Evolutionary conservation across 208 protist species (phyloP).

Genomic region (Tritrichomonas foetus): DNA sequence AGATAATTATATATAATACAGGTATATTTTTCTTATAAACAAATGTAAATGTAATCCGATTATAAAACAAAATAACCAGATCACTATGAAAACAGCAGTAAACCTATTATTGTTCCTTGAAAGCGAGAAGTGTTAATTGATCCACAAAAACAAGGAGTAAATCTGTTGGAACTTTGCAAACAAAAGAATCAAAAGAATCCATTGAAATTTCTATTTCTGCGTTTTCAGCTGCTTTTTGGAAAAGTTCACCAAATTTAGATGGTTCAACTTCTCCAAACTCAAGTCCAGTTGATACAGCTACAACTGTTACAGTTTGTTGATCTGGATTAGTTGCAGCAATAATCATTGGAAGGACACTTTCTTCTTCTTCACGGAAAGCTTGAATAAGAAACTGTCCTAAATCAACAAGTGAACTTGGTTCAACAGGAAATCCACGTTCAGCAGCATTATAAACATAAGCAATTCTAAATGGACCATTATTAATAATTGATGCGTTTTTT

Average conservation of each 20-base stretch:
- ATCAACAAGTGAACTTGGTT: neutral
- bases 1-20: neutral
- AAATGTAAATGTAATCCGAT: neutral
- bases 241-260: neutral
- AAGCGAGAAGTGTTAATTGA: neutral
- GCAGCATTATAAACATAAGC: neutral
- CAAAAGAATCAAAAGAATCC: constrained; percentile 38
- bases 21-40: neutral
- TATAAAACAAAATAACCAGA: neutral
- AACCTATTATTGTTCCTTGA: too few species aligned
- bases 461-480: neutral
- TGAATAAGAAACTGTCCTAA: constrained; percentile 1
- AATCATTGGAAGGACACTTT: neutral
- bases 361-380: neutral
- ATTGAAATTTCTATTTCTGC: neutral
- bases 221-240: neutral
- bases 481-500: neutral
- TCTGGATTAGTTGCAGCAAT: neutral
- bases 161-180: constrained; percentile 13
- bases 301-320: neutral
- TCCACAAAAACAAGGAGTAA: neutral
- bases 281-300: neutral
- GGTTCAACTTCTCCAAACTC: neutral
- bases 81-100: neutral
- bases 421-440: neutral